These are phyloP conservation scores for Lachnellula hyalina DNA, from an alignment of 2,329 filamentous ascomycete species.

Conservation along the genomic window DNA sequence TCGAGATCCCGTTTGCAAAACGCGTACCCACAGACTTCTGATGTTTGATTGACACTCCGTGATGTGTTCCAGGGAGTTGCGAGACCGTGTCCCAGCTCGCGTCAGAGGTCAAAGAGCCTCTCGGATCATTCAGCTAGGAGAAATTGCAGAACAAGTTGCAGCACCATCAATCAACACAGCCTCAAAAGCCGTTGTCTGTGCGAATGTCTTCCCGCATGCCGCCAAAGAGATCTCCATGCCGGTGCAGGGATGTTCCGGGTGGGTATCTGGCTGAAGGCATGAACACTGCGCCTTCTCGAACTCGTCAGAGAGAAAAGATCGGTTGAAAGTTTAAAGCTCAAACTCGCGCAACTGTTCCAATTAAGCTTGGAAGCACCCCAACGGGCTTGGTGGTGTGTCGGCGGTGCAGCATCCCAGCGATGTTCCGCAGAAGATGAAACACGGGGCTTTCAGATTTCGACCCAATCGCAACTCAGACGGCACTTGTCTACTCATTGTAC, in stretches of 20 bases:
- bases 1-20: neutral
- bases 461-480: slow-evolving; percentile 13
- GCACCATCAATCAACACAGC: slow-evolving; percentile 4
- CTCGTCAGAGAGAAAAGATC: slow-evolving; percentile 14
- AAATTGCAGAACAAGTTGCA: neutral
- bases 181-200: slow-evolving; percentile 4
- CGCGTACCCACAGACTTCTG: slow-evolving; percentile 2
- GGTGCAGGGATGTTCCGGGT: slow-evolving; percentile 6
- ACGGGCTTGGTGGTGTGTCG: neutral
- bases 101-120: slow-evolving; percentile 8
- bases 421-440: slow-evolving; percentile 17
- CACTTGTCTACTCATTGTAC: slow-evolving; percentile 1
- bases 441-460: slow-evolving; percentile 8
- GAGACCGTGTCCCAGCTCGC: slow-evolving; percentile 4
- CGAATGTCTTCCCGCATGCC: slow-evolving; percentile 1
- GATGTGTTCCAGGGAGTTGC: slow-evolving; percentile 15
- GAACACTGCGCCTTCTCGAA: slow-evolving; percentile 23
- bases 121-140: neutral
- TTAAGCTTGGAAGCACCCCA: neutral
- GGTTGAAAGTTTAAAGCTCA: slow-evolving; percentile 4
- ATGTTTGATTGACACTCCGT: slow-evolving; percentile 13
- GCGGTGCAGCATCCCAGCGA: slow-evolving; percentile 15
- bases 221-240: slow-evolving; percentile 16
- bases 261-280: slow-evolving; percentile 9
- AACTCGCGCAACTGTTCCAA: slow-evolving; percentile 3